A percentile compares a stretch with the other conserved stretches of the same genome.
Conservation (phyloP, 1,284 basidiomycete species). For the Ceratobasidium sp. region DNA sequence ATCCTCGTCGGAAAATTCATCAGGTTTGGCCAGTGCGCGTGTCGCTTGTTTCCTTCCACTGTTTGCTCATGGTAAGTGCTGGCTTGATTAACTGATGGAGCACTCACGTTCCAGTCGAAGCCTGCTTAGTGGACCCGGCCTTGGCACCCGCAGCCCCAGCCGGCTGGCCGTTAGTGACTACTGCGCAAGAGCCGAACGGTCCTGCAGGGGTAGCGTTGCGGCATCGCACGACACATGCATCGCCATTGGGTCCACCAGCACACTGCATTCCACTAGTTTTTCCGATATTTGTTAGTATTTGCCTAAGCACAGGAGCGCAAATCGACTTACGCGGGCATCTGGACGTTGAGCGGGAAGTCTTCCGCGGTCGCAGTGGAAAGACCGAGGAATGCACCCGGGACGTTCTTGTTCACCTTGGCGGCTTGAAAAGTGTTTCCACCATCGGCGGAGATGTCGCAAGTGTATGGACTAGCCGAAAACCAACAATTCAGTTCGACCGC, state of each 20-base stretch:
- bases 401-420: conserved; percentile 43
- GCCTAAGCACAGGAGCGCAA: not conserved
- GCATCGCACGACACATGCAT: not conserved
- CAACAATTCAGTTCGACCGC: not conserved
- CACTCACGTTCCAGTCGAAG: not conserved
- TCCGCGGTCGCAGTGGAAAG: conserved; percentile 43
- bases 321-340: conserved; percentile 41
- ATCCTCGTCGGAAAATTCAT: conserved; percentile 12
- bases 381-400: conserved; percentile 42
- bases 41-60: not conserved
- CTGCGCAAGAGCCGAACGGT: not conserved
- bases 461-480: conserved; percentile 10
- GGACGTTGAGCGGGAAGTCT: conserved; percentile 43
- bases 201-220: not conserved
- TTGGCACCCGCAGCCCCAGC: not conserved
- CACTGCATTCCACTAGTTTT: not conserved
- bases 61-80: not conserved
- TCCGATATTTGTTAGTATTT: not conserved
- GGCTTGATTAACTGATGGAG: not conserved
- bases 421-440: conserved; percentile 43
- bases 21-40: not conserved
- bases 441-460: conserved; percentile 30
- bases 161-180: not conserved
- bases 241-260: conserved; percentile 26
- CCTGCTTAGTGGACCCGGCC: not conserved